phyloP scores from a whole-genome alignment of 2,329 filamentous ascomycete genomes.

The Lasiodiplodia hormozganensis region DNA sequence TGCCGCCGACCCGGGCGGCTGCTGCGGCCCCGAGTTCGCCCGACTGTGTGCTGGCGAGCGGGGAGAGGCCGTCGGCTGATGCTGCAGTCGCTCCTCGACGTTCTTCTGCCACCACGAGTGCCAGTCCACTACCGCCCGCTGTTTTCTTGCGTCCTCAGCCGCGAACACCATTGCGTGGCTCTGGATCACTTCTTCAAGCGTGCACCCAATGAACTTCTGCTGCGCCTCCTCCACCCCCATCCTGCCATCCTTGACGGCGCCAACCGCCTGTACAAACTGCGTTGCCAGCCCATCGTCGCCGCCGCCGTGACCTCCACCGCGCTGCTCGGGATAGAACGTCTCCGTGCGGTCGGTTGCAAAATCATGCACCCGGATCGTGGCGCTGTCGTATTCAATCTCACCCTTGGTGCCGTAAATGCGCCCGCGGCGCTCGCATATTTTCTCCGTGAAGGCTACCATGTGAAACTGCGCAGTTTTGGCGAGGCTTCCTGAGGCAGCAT shows the following conservation, averaged over 20 bases:
- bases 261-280: constrained; percentile 83
- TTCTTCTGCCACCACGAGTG: constrained; percentile 71
- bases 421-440: constrained; percentile 84
- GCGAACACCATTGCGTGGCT: constrained; percentile 95
- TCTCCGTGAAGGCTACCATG: constrained; percentile 90
- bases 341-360: constrained; percentile 67
- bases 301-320: constrained; percentile 73
- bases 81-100: constrained; percentile 15
- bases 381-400: constrained; percentile 85
- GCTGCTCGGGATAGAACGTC: constrained; percentile 66
- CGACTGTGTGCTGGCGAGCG: constrained; percentile 12
- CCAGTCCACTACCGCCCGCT: constrained; percentile 76
- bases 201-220: constrained; percentile 77
- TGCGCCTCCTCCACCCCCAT: constrained; percentile 76
- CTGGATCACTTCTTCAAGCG: constrained; percentile 82
- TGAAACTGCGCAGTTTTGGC: constrained; percentile 90
- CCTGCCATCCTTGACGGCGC: constrained; percentile 75
- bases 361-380: constrained; percentile 75
- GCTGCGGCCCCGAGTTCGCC: constrained; percentile 12
- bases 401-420: constrained; percentile 85
- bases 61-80: constrained; percentile 1
- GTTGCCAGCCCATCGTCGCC: constrained; percentile 80
- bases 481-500: constrained; percentile 56
- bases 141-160: constrained; percentile 81
- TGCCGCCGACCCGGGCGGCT: constrained; percentile 14